Conservation (phyloP, 345 rosid genomes). For the Eucalyptus curtisii region DNA sequence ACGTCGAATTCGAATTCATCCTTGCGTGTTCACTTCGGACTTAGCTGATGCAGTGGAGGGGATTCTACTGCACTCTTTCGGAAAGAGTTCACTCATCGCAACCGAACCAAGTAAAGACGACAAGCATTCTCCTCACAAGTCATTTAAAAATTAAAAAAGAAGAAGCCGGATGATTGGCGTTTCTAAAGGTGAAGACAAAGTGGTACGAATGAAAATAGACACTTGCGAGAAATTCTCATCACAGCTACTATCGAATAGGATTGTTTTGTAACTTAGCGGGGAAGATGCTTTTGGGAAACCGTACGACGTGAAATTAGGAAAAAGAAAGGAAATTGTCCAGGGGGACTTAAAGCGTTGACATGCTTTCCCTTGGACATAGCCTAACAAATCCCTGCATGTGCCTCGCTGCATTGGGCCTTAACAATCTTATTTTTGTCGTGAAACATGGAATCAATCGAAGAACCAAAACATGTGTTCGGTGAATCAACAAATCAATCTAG, state of each 20-base stretch:
- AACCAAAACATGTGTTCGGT: neutral
- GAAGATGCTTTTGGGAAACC: neutral
- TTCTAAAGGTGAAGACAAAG: neutral
- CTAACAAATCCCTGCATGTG: neutral
- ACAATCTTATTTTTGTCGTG: neutral
- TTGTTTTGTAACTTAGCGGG: neutral
- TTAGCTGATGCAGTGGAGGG: neutral
- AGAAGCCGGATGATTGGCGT: neutral
- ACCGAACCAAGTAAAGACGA: neutral
- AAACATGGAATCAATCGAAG: neutral
- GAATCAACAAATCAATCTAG: neutral
- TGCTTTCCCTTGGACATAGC: neutral
- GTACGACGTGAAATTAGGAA: neutral
- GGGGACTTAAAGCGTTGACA: neutral
- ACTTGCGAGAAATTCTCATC: neutral
- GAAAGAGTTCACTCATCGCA: neutral
- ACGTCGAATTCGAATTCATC: neutral
- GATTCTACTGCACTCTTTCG: neutral
- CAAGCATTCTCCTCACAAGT: neutral
- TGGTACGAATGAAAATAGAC: neutral
- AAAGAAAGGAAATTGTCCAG: neutral
- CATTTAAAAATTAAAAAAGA: neutral
- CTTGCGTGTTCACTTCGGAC: neutral
- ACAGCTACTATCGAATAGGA: neutral
- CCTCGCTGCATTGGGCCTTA: neutral